Percentiles rank a stretch among this genome's conserved stretches.
Conservation (phyloP, 495 filamentous ascomycete genomes). For the Tuber umbilicatum region DNA sequence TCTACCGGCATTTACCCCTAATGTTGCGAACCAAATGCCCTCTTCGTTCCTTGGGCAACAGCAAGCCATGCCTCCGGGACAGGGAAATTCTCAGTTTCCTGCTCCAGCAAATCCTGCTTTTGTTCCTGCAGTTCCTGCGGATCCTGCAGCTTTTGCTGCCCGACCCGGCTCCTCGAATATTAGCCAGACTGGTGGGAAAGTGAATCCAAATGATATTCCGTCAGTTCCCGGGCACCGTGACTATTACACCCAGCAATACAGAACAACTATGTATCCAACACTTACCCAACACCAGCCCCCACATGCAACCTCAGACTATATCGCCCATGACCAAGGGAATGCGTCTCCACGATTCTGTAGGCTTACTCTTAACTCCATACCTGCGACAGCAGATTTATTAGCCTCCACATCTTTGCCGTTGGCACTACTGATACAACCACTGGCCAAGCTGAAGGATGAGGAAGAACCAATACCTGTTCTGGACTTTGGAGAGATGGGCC, state of each 20-base stretch:
- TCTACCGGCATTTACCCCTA: constrained; percentile 60
- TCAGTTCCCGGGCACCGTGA: constrained; percentile 85
- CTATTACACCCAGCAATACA: constrained; percentile 70
- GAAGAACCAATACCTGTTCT: constrained; percentile 85
- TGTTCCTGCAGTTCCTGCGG: constrained; percentile 51
- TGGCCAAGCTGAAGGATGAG: constrained; percentile 75
- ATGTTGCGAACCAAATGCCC: constrained; percentile 42
- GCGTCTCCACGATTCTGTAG: constrained; percentile 91
- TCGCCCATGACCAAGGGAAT: constrained; percentile 92
- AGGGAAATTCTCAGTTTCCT: constrained; percentile 57
- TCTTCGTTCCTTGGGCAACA: constrained; percentile 46
- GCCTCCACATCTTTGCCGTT: constrained; percentile 72
- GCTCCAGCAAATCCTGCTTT: constrained; percentile 55
- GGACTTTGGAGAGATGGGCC: constrained; percentile 88
- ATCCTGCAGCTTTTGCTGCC: constrained; percentile 54
- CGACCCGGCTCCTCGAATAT: constrained; percentile 44
- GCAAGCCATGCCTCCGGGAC: constrained; percentile 48
- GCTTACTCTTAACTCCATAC: constrained; percentile 86
- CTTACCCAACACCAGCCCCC: constrained; percentile 88
- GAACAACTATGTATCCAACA: constrained; percentile 81
- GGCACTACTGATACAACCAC: constrained; percentile 80
- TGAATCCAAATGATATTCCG: constrained; percentile 90
- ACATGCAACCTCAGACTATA: constrained; percentile 80
- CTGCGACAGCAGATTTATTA: constrained; percentile 72
- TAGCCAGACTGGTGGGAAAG: constrained; percentile 58